Conservation (phyloP, 495 filamentous ascomycete species). For the Chlorociboria aeruginascens region DNA sequence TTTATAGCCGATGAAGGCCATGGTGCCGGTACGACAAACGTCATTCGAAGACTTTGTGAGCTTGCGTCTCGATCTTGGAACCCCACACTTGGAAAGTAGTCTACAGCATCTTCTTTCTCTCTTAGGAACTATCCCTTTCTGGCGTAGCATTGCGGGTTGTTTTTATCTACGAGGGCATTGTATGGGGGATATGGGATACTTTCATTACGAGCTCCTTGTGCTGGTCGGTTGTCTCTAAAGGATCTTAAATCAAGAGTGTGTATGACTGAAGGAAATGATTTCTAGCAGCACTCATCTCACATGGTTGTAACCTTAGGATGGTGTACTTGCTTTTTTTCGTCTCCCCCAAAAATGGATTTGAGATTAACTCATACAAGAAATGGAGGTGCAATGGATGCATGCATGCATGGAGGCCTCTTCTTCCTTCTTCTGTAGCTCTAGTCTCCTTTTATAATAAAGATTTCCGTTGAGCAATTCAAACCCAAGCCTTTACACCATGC, state of each 20-base stretch:
- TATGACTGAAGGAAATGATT: too few relatives aligned
- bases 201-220: neutral
- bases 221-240: neutral
- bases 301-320: too few relatives aligned
- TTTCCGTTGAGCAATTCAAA: too few relatives aligned
- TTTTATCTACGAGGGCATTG: slow-evolving; percentile 9
- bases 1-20: slow-evolving; percentile 67
- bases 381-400: too few relatives aligned
- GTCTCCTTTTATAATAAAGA: neutral
- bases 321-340: too few relatives aligned
- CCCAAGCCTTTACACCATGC: too few relatives aligned
- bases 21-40: slow-evolving; percentile 62
- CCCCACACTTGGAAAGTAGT: slow-evolving; percentile 2
- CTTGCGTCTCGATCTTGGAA: slow-evolving; percentile 37
- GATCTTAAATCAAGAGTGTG: too few relatives aligned
- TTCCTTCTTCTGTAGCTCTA: slow-evolving; percentile 4
- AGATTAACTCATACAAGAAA: too few relatives aligned
- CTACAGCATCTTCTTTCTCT: neutral
- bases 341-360: too few relatives aligned
- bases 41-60: slow-evolving; percentile 64
- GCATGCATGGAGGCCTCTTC: neutral
- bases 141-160: slow-evolving; percentile 14
- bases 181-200: slow-evolving; percentile 8
- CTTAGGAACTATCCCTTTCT: slow-evolving; percentile 1
- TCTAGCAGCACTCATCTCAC: too few relatives aligned